A percentile compares a stretch with the other conserved stretches of the same genome.
These are phyloP conservation scores for Arbutus unedo DNA, from an alignment of 148 eudicot species.

Conservation along the genomic window DNA sequence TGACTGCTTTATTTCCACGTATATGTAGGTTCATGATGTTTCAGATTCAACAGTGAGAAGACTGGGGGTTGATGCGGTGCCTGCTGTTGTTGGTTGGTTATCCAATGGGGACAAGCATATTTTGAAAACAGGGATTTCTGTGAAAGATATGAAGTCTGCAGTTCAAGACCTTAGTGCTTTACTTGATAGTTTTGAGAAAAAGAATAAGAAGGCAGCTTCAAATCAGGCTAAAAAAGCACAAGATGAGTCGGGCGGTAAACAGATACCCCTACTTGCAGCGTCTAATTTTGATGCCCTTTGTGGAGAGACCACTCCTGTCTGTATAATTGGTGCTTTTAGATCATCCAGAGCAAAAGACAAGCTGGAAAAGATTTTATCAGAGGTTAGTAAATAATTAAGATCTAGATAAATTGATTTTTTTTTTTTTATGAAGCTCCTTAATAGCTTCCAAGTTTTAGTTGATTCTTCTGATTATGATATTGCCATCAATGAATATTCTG, in stretches of 20 bases:
- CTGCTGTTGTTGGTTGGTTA: constrained; percentile 90
- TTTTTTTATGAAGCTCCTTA: not conserved
- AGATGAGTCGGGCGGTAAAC: constrained; percentile 41
- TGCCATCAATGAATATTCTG: not conserved
- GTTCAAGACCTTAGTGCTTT: constrained; percentile 66
- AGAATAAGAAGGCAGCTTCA: constrained; percentile 53
- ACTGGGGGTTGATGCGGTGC: constrained; percentile 70
- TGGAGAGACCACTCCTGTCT: constrained; percentile 70
- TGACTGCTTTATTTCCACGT: not conserved
- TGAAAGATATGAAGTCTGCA: constrained; percentile 77
- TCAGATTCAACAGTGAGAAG: constrained; percentile 55
- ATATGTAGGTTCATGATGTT: constrained; percentile 59
- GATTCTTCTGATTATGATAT: not conserved
- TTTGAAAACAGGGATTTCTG: constrained; percentile 65
- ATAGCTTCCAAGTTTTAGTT: not conserved
- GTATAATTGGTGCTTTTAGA: constrained; percentile 79
- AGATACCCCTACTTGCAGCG: constrained; percentile 52
- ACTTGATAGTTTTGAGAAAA: constrained; percentile 72
- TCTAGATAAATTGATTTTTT: not conserved
- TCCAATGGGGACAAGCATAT: constrained; percentile 75
- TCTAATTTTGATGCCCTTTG: constrained; percentile 63
- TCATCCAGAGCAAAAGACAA: constrained; percentile 53
- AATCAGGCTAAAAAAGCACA: constrained; percentile 38
- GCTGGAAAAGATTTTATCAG: constrained; percentile 48
- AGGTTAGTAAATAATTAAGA: constrained; percentile 39